Conservation (phyloP, 768 basidiomycete genomes). For the Boletus coccyginus region DNA sequence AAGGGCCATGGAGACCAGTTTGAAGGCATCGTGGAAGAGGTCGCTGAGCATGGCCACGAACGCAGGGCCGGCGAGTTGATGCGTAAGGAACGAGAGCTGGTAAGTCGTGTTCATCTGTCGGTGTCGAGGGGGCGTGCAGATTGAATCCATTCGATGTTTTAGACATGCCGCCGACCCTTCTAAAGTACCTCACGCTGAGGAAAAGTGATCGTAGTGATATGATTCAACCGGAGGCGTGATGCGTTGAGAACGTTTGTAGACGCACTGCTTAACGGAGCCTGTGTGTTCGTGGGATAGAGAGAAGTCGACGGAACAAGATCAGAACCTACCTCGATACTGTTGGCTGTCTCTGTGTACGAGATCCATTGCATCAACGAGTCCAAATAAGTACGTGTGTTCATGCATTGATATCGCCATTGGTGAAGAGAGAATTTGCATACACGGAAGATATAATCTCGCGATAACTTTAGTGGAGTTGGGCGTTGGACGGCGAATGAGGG, state of each 20-base stretch:
- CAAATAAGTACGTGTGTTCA: background rate
- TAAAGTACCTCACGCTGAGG: background rate
- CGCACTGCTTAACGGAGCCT: background rate
- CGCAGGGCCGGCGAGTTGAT: conserved; percentile 40
- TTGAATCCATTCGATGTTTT: background rate
- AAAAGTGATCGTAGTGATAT: background rate
- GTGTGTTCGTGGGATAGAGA: background rate
- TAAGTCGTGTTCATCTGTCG: background rate
- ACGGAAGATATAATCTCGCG: too few relatives aligned
- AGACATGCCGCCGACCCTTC: conserved; percentile 8
- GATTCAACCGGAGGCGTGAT: background rate
- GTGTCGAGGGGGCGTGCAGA: background rate
- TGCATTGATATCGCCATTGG: background rate
- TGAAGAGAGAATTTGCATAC: background rate
- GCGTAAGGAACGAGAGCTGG: conserved; percentile 33
- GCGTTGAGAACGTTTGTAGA: background rate
- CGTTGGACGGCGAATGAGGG: too few relatives aligned
- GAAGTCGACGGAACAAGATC: background rate
- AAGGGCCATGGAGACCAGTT: conserved; percentile 37
- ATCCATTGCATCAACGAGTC: background rate
- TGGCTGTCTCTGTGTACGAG: too few relatives aligned
- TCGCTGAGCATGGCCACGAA: conserved; percentile 38
- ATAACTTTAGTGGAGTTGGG: too few relatives aligned
- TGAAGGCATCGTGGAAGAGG: conserved; percentile 35
- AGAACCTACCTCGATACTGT: background rate